Evolutionary conservation across 2,329 filamentous ascomycete species (phyloP).

Genomic region (Pseudogymnoascus sp.): DNA sequence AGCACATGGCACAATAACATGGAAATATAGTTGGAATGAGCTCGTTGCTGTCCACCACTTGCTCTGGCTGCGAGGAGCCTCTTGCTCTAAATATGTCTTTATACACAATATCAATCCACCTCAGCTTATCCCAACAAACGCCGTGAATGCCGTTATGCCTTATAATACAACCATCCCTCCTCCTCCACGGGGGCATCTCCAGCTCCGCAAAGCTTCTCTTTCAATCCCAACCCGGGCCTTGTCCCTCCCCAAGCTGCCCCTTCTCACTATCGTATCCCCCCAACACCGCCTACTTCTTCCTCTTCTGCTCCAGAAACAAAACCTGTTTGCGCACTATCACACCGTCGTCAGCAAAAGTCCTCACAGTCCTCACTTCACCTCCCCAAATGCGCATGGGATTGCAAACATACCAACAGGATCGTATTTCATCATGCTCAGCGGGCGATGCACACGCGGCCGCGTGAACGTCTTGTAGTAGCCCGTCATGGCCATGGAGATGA

Average conservation of each 20-base stretch:
- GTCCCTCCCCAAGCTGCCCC: not conserved
- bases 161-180: not conserved
- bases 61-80: constrained; percentile 2
- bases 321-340: constrained; percentile 76
- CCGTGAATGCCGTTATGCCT: constrained; percentile 4
- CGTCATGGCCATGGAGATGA: constrained; percentile 97
- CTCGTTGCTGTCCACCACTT: not conserved
- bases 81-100: not conserved
- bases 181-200: not conserved
- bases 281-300: constrained; percentile 45
- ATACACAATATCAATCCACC: constrained; percentile 1
- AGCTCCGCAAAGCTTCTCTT: not conserved
- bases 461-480: constrained; percentile 92
- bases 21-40: not conserved
- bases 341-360: not conserved
- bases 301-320: constrained; percentile 83
- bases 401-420: constrained; percentile 76
- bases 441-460: constrained; percentile 69
- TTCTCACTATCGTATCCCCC: not conserved
- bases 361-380: not conserved
- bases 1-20: not conserved
- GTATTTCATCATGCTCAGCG: constrained; percentile 97
- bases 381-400: not conserved
- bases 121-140: constrained; percentile 5
- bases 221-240: not conserved